A percentile compares a stretch with the other conserved stretches of the same genome.
These are phyloP conservation scores for Metarhizium rileyi DNA, from an alignment of 2,329 filamentous ascomycete species.

Conservation along the genomic window DNA sequence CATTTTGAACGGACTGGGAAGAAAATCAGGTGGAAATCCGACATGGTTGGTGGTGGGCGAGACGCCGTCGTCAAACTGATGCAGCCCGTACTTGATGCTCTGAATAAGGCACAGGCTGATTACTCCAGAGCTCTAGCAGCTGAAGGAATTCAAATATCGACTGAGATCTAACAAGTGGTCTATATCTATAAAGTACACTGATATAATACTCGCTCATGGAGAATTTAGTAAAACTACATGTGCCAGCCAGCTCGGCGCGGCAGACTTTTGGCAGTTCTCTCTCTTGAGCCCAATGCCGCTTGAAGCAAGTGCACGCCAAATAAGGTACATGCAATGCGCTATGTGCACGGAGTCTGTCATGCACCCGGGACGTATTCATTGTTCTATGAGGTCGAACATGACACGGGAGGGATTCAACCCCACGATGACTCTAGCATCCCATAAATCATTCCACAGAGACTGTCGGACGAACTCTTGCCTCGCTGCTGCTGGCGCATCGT, in stretches of 20 bases:
- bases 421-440: not conserved
- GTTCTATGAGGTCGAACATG: not conserved
- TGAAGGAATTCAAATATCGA: conserved; percentile 40
- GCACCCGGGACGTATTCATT: not conserved
- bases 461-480: conserved; percentile 31
- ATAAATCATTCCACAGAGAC: not conserved
- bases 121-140: conserved; percentile 65
- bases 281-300: not conserved
- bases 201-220: not conserved
- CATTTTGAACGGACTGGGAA: conserved; percentile 64
- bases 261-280: not conserved
- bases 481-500: conserved; percentile 27
- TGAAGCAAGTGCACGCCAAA: not conserved
- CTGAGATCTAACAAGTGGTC: conserved; percentile 23
- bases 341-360: conserved; percentile 1
- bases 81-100: conserved; percentile 59
- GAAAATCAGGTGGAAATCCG: conserved; percentile 59
- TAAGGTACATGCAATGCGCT: not conserved
- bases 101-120: conserved; percentile 59
- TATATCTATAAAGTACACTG: not conserved
- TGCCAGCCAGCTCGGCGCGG: not conserved
- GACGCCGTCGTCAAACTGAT: conserved; percentile 69
- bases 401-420: not conserved
- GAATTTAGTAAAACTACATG: not conserved
- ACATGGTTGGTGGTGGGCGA: conserved; percentile 62